Base-by-base conservation (phyloP, 1,139 yeast species). In the Geotrichum histeridarum region DNA sequence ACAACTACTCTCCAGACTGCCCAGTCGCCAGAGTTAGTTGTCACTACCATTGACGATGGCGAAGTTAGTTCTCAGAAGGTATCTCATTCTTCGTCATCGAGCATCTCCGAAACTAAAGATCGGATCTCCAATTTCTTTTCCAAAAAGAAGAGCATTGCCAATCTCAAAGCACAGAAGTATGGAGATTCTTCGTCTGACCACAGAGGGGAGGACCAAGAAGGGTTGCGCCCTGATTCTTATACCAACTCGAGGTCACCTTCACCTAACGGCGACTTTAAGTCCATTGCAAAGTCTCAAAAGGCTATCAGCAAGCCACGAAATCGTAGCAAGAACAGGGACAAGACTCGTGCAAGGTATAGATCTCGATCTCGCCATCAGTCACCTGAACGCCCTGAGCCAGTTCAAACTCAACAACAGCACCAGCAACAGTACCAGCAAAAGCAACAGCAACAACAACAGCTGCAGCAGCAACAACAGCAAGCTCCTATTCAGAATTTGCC, bases 101-200 rank as follows among this genome's bases (percentile, higher is more conserved):
- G 52, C 31, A 48, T 53, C 15, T 15, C 55, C 2, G 55, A 53
- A 43, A 53, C 55, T 8, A 55, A 55, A 31, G 58, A 55, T 27
- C 54, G 58, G 1, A 50, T 55, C 33, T 50, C 58, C 2, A 48
- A 44, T 27, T 55, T 55, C 30, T 55, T 55, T 39, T 53, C 54
- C 14, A 55, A 55, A 36, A 55, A 55, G 39, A 55, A 55, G 36
- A 50, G 55, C 30, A 31, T 53, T 12, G 51, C 55, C 8, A 53
- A 44, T 37, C 11, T 53, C 9, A 53, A 50, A 33, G 43, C 47
- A 42, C 30, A 38, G n/a, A 38, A 38, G 30, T 15, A 38, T 38
- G 45, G 22, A 37, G 39, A 37, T 8, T 17, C 43, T 1, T 18
- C 31, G 4, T 9, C 22, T 9, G 31, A 22, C 12, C 22, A 42